phyloP scores from a whole-genome alignment of 257 asterid genomes.

The Lycium barbarum region DNA sequence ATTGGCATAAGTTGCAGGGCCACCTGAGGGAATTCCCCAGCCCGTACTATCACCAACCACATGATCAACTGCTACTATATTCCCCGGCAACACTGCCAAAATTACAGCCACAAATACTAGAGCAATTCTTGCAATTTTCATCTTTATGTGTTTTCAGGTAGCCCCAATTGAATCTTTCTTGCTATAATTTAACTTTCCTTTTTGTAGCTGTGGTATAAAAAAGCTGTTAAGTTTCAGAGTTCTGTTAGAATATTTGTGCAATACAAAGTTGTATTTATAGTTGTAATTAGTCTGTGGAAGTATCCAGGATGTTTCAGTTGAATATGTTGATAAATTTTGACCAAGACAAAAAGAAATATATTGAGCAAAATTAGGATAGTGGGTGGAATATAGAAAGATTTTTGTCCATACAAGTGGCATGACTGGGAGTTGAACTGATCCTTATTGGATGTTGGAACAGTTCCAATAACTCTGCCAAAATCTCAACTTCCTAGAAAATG shows the following conservation, averaged over 20 bases:
- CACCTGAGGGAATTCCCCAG: conserved; percentile 37
- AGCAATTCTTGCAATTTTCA: conserved; percentile 8
- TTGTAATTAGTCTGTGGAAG: neutral
- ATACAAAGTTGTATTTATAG: conserved; percentile 23
- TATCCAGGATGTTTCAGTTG: conserved; percentile 19
- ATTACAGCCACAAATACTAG: conserved; percentile 14
- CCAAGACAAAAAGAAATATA: neutral
- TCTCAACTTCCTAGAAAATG: neutral
- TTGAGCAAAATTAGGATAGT: neutral
- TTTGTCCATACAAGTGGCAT: neutral
- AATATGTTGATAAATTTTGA: neutral
- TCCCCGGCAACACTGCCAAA: conserved; percentile 17
- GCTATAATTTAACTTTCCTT: neutral
- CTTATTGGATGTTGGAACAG: conserved; percentile 24
- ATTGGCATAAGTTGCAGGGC: conserved; percentile 20
- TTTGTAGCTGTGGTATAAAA: neutral
- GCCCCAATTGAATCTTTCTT: conserved; percentile 9
- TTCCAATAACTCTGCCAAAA: conserved; percentile 16
- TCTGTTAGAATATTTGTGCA: neutral
- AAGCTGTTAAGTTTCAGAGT: neutral
- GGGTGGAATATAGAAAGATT: conserved; percentile 19
- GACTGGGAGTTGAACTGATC: conserved; percentile 15
- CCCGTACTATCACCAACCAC: conserved; percentile 37
- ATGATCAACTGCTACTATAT: conserved; percentile 30
- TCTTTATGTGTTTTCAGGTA: conserved; percentile 30